Percentiles rank a stretch among this genome's conserved stretches.
These are phyloP conservation scores for Hyphopichia fennica DNA, from an alignment of 1,139 yeast genomes.

Conservation along the genomic window DNA sequence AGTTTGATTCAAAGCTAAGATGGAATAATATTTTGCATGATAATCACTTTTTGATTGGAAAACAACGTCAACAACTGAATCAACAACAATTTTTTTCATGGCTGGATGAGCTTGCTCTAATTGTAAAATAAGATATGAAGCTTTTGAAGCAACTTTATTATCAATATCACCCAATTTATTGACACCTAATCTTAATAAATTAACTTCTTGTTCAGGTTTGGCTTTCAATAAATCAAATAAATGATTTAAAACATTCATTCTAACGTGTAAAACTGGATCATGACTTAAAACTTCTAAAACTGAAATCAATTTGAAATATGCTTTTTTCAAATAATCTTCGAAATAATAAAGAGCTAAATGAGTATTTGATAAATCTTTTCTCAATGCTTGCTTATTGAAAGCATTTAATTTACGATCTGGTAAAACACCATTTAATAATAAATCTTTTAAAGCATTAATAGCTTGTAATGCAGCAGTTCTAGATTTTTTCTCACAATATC, in stretches of 20 bases:
- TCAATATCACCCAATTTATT: constrained; percentile 94
- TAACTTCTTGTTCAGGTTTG: constrained; percentile 97
- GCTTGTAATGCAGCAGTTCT: constrained; percentile 93
- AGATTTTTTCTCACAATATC: constrained; percentile 86
- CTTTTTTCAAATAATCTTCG: constrained; percentile 83
- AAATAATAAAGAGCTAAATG: constrained; percentile 77
- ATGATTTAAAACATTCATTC: constrained; percentile 74
- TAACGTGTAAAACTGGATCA: constrained; percentile 90
- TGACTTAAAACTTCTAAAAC: constrained; percentile 76
- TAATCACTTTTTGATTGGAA: constrained; percentile 78
- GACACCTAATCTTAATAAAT: constrained; percentile 82
- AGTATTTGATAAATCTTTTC: constrained; percentile 43
- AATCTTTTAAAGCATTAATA: constrained; percentile 85
- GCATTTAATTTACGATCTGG: constrained; percentile 81
- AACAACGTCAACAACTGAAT: constrained; percentile 76
- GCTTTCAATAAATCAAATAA: constrained; percentile 76
- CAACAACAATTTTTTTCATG: constrained; percentile 81
- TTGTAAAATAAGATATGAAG: constrained; percentile 78
- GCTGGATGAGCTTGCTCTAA: constrained; percentile 94
- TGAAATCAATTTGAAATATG: constrained; percentile 68
- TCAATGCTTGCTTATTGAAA: constrained; percentile 76
- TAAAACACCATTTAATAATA: constrained; percentile 73
- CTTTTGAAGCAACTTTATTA: constrained; percentile 84
- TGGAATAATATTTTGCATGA: constrained; percentile 85
- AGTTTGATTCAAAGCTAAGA: constrained; percentile 89